A percentile compares a stretch with the other conserved stretches of the same genome.
Evolutionary conservation across 2,329 filamentous ascomycete species (phyloP).

Genomic region (Clarireedia hainanense): DNA sequence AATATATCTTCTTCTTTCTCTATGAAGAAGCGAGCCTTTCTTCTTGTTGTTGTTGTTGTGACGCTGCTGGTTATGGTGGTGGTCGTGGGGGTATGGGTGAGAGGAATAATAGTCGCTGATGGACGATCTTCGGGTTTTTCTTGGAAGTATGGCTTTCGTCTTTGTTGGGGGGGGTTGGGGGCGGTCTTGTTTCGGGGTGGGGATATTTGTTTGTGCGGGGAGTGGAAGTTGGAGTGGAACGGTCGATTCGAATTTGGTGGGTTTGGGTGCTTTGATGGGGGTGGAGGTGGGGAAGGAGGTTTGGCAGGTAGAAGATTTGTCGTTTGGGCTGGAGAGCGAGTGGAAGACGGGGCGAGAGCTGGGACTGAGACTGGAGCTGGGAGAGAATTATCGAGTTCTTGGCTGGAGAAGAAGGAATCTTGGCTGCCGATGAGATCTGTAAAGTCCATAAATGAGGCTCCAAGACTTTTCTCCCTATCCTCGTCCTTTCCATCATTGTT

Average conservation of each 20-base stretch:
- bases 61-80: not conserved
- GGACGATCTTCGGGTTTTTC: not conserved
- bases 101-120: not conserved
- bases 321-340: no score
- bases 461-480: no score
- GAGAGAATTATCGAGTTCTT: not conserved
- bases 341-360: not conserved
- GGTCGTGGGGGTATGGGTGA: not conserved
- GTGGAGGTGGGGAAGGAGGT: not conserved
- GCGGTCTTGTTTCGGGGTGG: not conserved
- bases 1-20: constrained; percentile 23
- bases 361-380: not conserved
- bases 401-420: not conserved
- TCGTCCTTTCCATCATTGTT: not conserved
- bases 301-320: no score
- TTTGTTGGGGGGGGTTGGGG: not conserved
- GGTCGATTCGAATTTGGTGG: not conserved
- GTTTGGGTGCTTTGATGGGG: not conserved
- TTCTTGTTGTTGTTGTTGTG: not conserved
- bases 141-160: not conserved
- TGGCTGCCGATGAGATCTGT: not conserved
- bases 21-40: constrained; percentile 19
- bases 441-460: not conserved
- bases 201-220: not conserved
- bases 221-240: not conserved